Conservation (phyloP, 2,329 filamentous ascomycete species). For the Lachnellula cervina region DNA sequence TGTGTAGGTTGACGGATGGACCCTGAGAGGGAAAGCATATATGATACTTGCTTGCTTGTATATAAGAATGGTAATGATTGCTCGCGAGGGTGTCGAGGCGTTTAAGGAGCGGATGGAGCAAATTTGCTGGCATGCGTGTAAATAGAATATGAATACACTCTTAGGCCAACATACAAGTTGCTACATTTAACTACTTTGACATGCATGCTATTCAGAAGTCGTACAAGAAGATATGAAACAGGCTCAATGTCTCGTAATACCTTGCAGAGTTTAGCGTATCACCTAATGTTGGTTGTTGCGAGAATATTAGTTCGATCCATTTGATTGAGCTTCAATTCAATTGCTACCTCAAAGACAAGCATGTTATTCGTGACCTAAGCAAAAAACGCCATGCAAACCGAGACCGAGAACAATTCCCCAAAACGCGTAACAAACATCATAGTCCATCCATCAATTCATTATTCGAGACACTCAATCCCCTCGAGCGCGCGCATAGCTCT, state of each 20-base stretch:
- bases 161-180: too few species aligned
- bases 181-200: too few species aligned
- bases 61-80: not conserved
- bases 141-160: too few species aligned
- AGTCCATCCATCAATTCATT: not conserved
- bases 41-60: constrained; percentile 2
- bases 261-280: too few species aligned
- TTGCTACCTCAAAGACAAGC: not conserved
- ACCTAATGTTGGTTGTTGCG: too few species aligned
- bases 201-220: too few species aligned
- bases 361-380: not conserved
- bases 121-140: not conserved
- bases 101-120: not conserved
- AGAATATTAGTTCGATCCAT: too few species aligned
- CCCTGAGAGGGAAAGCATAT: not conserved
- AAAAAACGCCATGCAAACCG: too few species aligned
- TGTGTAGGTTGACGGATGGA: constrained; percentile 2
- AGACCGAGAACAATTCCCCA: not conserved
- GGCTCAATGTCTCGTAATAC: too few species aligned
- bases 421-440: constrained; percentile 3
- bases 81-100: not conserved
- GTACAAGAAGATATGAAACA: too few species aligned
- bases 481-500: constrained; percentile 75
- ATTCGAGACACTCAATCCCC: constrained; percentile 46
- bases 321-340: not conserved